These are phyloP conservation scores for Spirogloea muscicola DNA, from an alignment of 139 green algal genomes.

Conservation along the genomic window DNA sequence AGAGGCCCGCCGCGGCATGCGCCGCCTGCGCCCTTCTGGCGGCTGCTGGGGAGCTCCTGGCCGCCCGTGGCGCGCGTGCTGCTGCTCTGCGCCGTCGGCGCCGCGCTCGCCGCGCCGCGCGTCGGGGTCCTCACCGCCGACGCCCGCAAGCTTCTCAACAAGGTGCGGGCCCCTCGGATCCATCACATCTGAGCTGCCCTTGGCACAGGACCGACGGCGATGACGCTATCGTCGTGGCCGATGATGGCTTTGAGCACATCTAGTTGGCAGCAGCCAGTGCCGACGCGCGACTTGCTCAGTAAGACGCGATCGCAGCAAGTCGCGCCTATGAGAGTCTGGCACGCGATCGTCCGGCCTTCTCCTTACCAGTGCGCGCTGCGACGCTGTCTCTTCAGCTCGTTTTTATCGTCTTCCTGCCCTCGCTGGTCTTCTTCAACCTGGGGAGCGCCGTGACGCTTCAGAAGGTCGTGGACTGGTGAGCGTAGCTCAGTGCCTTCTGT, in stretches of 20 bases:
- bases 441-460: not conserved
- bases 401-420: constrained; percentile 12
- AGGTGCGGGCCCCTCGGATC: not conserved
- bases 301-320: too few species aligned
- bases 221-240: too few species aligned
- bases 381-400: not conserved
- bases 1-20: too few species aligned
- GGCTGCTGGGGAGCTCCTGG: not conserved
- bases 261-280: too few species aligned
- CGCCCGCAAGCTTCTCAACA: not conserved
- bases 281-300: too few species aligned
- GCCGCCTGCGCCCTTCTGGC: too few species aligned
- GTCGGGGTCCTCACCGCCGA: not conserved
- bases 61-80: not conserved
- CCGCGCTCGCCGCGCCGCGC: not conserved
- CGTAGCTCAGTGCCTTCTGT: not conserved
- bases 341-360: too few species aligned
- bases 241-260: too few species aligned
- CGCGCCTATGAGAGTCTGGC: too few species aligned
- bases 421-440: constrained; percentile 12
- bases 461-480: not conserved
- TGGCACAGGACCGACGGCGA: too few species aligned
- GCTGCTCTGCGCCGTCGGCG: constrained; percentile 3
- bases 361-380: not conserved
- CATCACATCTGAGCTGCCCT: not conserved